Base-by-base conservation (phyloP, 2,329 filamentous ascomycete genomes). In the Diaporthe humulicola region DNA sequence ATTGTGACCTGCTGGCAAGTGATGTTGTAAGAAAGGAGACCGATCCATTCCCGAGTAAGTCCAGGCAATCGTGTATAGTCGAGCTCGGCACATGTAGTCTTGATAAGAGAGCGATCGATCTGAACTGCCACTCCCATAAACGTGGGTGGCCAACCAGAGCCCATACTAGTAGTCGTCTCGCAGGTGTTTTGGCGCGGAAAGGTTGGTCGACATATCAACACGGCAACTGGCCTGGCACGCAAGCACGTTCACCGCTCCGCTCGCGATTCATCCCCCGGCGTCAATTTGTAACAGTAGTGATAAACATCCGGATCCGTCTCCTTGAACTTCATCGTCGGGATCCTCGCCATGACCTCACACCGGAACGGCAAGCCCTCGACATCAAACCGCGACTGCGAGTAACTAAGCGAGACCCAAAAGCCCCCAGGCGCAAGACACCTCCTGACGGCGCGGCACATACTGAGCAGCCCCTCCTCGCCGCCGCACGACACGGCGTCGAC, bases 401-500 rank as follows among this genome's bases (percentile, higher is more conserved):
- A 88, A 76, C 86, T 89, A 60, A 89, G 77, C 4, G 86, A 88
- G 15, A 89, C 79, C 87, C 87, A 89, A 19, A 85, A 74, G 0
- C 85, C 86, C 6, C 77, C 81, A 0, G 82, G 79, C 0, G 79
- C 79, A 19, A 89, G 79, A 70, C 79, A 82, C 15, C 75, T 73
- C 25, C 78, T 79, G 15, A 89, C 82, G 1, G 83, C 78, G 14
- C 78, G 54, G 6, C 81, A 82, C 86, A 89, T 88, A 1, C 79
- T 76, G 36, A 81, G 75, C 2, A 88, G 61, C 2, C 82, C 78
- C 9, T 79, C 81, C 4, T 81, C 81, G 8, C 85, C 87, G 19
- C 82, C 86, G 57, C 87, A 89, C 0, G 87, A 84, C 6, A 89
- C 80, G 3, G 87, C 87, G 58, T 89, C 88, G 5, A 79, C 85